Evolutionary conservation across 352 stramenopile species (phyloP).

Genomic region (Phytopythium boreale): DNA sequence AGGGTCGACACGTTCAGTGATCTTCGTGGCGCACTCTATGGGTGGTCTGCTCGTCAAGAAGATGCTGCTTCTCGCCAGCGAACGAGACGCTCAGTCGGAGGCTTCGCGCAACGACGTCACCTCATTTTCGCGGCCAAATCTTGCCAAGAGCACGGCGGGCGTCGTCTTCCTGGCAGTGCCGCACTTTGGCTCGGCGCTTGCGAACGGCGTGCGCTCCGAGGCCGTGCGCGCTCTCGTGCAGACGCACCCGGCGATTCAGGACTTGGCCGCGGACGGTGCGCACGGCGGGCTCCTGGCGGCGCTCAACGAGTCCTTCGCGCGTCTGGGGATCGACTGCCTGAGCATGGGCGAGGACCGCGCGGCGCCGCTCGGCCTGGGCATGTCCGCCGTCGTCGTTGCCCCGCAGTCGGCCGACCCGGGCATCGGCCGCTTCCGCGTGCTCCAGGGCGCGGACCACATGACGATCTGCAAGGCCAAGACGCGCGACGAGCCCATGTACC

Average conservation of each 20-base stretch:
- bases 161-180: slow-evolving; percentile 82
- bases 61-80: slow-evolving; percentile 59
- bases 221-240: slow-evolving; percentile 67
- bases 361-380: slow-evolving; percentile 61
- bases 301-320: slow-evolving; percentile 69
- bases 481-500: slow-evolving; percentile 59
- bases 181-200: slow-evolving; percentile 80
- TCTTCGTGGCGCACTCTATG: slow-evolving; percentile 89
- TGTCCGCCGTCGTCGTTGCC: slow-evolving; percentile 75
- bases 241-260: slow-evolving; percentile 69
- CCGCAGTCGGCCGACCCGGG: slow-evolving; percentile 71
- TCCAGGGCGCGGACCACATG: slow-evolving; percentile 75
- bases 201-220: slow-evolving; percentile 59
- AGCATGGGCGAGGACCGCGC: slow-evolving; percentile 63
- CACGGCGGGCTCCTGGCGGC: slow-evolving; percentile 50
- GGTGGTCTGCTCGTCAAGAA: slow-evolving; percentile 85
- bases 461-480: slow-evolving; percentile 85
- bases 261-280: slow-evolving; percentile 43
- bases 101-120: too few relatives aligned
- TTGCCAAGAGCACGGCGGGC: slow-evolving; percentile 46
- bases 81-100: slow-evolving; percentile 6
- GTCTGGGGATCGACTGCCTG: slow-evolving; percentile 63
- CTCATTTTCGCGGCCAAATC: too few relatives aligned
- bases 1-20: slow-evolving; percentile 33
- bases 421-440: slow-evolving; percentile 62